Evolutionary conservation across 1,284 basidiomycete species (phyloP), one percentile per base, ranked within the genome.

Genomic region (Heterobasidion irregulare): DNA sequence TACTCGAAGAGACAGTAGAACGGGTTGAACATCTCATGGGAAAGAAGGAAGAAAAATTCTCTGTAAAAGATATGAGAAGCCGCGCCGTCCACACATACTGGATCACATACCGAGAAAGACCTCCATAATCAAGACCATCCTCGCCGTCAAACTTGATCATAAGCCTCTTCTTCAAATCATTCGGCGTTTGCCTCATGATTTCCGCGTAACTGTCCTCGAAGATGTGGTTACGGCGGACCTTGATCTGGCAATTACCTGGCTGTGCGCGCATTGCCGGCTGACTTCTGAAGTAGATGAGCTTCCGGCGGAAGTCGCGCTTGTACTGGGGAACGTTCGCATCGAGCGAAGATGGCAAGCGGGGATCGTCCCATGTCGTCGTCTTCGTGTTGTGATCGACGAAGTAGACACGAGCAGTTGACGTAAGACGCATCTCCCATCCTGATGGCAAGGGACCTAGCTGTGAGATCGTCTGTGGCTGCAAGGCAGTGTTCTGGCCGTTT

Each of bases 111-210:
- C 92, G 85, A 48, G 94, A 96, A 50, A 98, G 83, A 76, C 96
- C 96, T 69, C 96, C 96, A 65, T 98, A 99, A 75, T 99, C 97
- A 62, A 99, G 72, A 63, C 95, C 97, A 70, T 99, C 97, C 71
- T 99, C 96, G 51, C 95, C 94, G 62, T 98, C 96, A 66, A 99
- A 99, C 77, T 91, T 98, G 73, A 99, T 92, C 91, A 98, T 98
- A 64, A 99, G 73, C 59, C 97, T 78, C 76, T 94, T 93, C 79
- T 98, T 99, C 63, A 99, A 75, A 66, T 98, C 96, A 67, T 93
- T 95, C 7, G 93, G 91, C 52, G 86, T 88, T 70, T 95, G 83
- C 50, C 87, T 85, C 96, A 99, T 99, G 59, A 98, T 90, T 67
- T 96, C 90, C 57, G 89, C 86, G 71, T 94, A 99, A 68, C 89